Conservation (phyloP, 2,329 filamentous ascomycete genomes). For the Aureobasidium sp. region DNA sequence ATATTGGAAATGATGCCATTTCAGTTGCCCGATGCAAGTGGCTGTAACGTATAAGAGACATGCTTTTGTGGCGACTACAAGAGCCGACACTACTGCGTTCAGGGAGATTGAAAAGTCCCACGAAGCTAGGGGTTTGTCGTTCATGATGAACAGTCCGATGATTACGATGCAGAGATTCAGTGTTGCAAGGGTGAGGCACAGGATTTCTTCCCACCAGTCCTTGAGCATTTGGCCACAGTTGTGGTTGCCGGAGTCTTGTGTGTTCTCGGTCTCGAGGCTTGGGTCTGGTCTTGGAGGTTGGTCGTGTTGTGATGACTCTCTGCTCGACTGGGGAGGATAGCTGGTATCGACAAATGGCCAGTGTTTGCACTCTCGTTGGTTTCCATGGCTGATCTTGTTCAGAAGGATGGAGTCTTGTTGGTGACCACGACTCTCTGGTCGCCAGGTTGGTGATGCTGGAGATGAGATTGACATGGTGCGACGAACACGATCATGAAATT, state of each 20-base stretch:
- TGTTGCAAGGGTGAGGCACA: neutral
- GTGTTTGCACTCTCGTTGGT: neutral
- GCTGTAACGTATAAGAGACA: neutral
- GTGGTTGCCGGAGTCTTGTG: neutral
- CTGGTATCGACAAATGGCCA: neutral
- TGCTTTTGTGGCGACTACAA: neutral
- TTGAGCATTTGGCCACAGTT: neutral
- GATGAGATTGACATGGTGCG: neutral
- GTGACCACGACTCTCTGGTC: neutral
- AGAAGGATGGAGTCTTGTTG: neutral
- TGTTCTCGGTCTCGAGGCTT: neutral
- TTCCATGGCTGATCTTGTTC: neutral
- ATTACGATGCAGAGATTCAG: neutral
- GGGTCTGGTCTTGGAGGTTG: neutral
- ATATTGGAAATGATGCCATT: conserved; percentile 7
- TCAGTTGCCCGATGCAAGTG: neutral
- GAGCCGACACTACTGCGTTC: neutral
- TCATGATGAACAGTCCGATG: neutral
- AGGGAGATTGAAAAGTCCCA: neutral
- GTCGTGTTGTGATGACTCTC: neutral
- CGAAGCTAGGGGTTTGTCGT: neutral
- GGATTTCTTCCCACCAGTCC: neutral
- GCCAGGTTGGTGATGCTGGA: neutral
- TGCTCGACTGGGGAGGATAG: neutral
- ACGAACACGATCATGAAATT: no score